Evolutionary conservation across 805 yeast species (phyloP).

Genomic region (Priceomyces medius): DNA sequence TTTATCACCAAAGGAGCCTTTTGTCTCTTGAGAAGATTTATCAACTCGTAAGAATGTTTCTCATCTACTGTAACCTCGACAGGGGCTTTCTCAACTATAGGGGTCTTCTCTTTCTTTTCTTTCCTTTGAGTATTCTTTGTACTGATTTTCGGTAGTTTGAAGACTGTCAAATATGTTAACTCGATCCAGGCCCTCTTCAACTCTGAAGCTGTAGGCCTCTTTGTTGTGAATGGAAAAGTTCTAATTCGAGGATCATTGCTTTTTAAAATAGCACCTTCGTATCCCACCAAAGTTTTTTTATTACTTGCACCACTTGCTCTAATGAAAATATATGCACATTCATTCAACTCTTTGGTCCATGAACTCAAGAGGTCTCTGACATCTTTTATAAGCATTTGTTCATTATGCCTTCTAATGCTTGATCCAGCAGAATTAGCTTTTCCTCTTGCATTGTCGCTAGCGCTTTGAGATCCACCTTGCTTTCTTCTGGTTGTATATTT

Average conservation of each 20-base stretch:
- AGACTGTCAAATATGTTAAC: constrained; percentile 56
- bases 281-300: constrained; percentile 63
- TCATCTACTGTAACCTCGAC: constrained; percentile 27
- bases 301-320: constrained; percentile 78
- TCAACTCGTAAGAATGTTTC: constrained; percentile 55
- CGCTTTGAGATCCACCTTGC: constrained; percentile 96
- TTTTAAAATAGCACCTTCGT: constrained; percentile 54
- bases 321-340: constrained; percentile 70
- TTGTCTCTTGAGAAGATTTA: constrained; percentile 63
- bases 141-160: constrained; percentile 54
- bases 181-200: constrained; percentile 82
- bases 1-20: constrained; percentile 71
- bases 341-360: constrained; percentile 63
- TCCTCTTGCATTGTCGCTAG: constrained; percentile 88
- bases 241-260: constrained; percentile 61
- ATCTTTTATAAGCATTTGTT: constrained; percentile 75
- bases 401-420: constrained; percentile 83
- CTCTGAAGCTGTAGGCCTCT: constrained; percentile 80
- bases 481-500: constrained; percentile 94
- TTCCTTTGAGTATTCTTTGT: constrained; percentile 22
- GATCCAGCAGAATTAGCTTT: constrained; percentile 97
- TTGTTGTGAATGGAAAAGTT: constrained; percentile 84
- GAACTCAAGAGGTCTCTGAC: constrained; percentile 62
- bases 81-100: constrained; percentile 13
- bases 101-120: constrained; percentile 17